Evolutionary conservation across 768 basidiomycete species (phyloP).

Genomic region (Suillus subalutaceus): DNA sequence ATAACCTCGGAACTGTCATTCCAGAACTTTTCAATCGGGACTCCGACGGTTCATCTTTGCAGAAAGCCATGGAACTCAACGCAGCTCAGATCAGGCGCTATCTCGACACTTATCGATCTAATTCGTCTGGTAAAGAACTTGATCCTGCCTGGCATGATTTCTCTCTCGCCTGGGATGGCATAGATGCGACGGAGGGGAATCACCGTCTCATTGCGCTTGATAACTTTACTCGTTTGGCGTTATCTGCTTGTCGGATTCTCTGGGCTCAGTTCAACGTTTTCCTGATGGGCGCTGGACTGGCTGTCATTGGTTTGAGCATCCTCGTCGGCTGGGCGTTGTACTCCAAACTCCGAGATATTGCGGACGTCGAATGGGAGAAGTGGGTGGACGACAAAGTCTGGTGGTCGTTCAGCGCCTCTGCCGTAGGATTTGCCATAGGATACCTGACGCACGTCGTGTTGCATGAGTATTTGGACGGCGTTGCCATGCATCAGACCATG

Average conservation of each 20-base stretch:
- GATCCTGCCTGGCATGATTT: slow-evolving; percentile 63
- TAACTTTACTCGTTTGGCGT: slow-evolving; percentile 38
- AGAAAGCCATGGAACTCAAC: slow-evolving; percentile 69
- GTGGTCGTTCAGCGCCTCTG: slow-evolving; percentile 37
- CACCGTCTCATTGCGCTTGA: slow-evolving; percentile 19
- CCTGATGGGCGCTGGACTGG: slow-evolving; percentile 75
- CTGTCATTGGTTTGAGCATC: slow-evolving; percentile 57
- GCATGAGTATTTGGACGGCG: slow-evolving; percentile 41
- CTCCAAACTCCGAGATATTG: slow-evolving; percentile 43
- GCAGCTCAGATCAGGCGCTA: slow-evolving; percentile 76
- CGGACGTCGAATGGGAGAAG: slow-evolving; percentile 41
- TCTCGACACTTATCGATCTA: slow-evolving; percentile 74
- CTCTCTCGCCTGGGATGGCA: slow-evolving; percentile 46
- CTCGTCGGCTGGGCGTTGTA: slow-evolving; percentile 61
- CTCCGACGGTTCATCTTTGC: slow-evolving; percentile 41
- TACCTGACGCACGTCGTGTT: slow-evolving; percentile 38
- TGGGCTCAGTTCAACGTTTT: slow-evolving; percentile 94
- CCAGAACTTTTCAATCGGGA: slow-evolving; percentile 83
- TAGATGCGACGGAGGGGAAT: slow-evolving; percentile 27
- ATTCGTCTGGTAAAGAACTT: slow-evolving; percentile 73
- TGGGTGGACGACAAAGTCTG: slow-evolving; percentile 41
- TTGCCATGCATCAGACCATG: slow-evolving; percentile 52
- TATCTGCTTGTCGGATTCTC: slow-evolving; percentile 71
- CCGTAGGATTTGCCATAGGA: slow-evolving; percentile 38
- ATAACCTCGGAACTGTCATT: slow-evolving; percentile 89